phyloP scores from a whole-genome alignment of 257 asterid genomes.

The Mentha longifolia region DNA sequence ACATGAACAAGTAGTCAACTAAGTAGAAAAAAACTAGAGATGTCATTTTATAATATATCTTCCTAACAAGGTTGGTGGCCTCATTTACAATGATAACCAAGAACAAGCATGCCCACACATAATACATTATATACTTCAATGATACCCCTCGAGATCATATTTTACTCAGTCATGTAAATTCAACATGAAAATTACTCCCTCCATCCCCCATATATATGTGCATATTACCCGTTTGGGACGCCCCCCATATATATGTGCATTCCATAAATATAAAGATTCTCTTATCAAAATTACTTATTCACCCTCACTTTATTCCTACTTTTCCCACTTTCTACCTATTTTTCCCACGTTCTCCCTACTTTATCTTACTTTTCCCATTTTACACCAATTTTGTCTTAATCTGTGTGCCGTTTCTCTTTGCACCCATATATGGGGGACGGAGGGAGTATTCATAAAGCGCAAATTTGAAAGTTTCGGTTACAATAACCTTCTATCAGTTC shows the following conservation, averaged over 20 bases:
- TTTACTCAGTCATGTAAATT: slow-evolving; percentile 8
- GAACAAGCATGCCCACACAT: neutral
- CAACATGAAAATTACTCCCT: slow-evolving; percentile 4
- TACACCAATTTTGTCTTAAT: no score
- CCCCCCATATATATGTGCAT: no score
- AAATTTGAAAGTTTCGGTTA: slow-evolving; percentile 10
- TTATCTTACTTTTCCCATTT: no score
- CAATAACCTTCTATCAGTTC: slow-evolving; percentile 13
- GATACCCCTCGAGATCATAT: slow-evolving; percentile 1
- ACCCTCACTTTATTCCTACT: no score
- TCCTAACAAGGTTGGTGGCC: slow-evolving; percentile 9
- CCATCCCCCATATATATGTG: no score
- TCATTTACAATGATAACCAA: slow-evolving; percentile 16
- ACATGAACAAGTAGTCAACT: slow-evolving; percentile 18
- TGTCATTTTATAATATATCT: neutral
- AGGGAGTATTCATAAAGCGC: slow-evolving; percentile 12
- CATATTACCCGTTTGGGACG: no score
- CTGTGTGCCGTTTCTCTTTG: no score
- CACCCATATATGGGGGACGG: no score
- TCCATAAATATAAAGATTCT: no score
- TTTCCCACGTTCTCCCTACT: no score
- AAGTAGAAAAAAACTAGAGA: slow-evolving; percentile 13
- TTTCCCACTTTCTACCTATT: no score
- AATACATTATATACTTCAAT: neutral
- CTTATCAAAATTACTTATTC: no score